Evolutionary conservation across 2,329 filamentous ascomycete species (phyloP).

Genomic region (Bipolaris zeicola): DNA sequence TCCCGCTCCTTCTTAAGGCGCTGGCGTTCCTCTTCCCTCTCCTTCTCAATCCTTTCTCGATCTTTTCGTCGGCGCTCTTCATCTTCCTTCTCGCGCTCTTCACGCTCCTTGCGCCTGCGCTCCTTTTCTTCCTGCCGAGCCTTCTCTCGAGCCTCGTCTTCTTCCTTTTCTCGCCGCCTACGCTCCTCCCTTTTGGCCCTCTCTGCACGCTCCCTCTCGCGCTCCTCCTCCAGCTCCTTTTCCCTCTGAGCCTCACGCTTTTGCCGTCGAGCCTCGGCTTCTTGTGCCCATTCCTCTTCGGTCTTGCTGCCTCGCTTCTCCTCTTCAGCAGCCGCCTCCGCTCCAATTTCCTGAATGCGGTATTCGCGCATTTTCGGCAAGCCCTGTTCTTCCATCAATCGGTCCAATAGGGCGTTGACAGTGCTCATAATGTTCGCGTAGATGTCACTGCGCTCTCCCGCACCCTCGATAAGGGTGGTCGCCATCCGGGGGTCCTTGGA

Average conservation of each 20-base stretch:
- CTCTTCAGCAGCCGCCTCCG: conserved; percentile 70
- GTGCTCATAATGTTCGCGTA: conserved; percentile 73
- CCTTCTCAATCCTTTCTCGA: conserved; percentile 37
- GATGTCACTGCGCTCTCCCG: conserved; percentile 75
- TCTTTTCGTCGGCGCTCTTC: conserved; percentile 41
- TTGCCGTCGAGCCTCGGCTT: conserved; percentile 64
- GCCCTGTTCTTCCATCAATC: conserved; percentile 64
- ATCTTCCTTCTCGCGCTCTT: conserved; percentile 39
- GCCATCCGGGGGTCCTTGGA: conserved; percentile 76
- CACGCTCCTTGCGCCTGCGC: conserved; percentile 42
- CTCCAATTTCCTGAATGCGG: conserved; percentile 70
- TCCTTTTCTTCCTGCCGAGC: conserved; percentile 55
- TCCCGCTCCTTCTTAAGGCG: conserved; percentile 53
- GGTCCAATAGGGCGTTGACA: conserved; percentile 70
- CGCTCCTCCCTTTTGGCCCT: conserved; percentile 63
- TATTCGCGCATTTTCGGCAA: conserved; percentile 72
- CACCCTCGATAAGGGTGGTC: conserved; percentile 76
- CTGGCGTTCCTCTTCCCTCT: conserved; percentile 58
- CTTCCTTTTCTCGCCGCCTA: conserved; percentile 56
- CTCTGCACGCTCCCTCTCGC: conserved; percentile 59
- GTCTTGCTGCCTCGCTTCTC: conserved; percentile 69
- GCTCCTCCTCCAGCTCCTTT: conserved; percentile 65
- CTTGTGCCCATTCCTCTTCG: conserved; percentile 73
- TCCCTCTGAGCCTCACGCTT: conserved; percentile 67
- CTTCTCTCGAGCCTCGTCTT: conserved; percentile 53